phyloP scores from a whole-genome alignment of 768 basidiomycete species.

The Boletales sp. region DNA sequence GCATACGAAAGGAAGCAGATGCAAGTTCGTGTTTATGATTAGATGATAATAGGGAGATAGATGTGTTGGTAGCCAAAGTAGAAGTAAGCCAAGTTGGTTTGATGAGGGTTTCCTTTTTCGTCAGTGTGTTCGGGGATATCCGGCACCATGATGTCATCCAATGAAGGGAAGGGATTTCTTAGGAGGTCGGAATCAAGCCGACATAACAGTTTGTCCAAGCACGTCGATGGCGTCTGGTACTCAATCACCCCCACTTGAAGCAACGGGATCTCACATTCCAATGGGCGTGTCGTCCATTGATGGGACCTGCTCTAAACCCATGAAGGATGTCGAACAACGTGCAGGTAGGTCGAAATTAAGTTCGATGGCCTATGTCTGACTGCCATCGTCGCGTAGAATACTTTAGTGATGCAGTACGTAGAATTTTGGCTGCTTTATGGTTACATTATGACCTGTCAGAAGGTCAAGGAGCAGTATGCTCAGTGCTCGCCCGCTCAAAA shows the following conservation, averaged over 20 bases:
- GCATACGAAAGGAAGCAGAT: constrained; percentile 9
- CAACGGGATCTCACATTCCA: constrained; percentile 42
- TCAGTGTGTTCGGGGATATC: constrained; percentile 18
- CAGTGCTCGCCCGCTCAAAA: constrained; percentile 7
- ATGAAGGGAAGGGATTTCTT: neutral
- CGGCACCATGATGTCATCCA: constrained; percentile 26
- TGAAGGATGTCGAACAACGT: constrained; percentile 43
- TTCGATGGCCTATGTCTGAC: neutral
- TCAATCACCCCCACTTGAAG: constrained; percentile 54
- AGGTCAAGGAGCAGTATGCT: constrained; percentile 25
- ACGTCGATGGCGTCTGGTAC: constrained; percentile 36
- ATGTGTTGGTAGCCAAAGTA: neutral
- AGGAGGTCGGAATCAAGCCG: no score
- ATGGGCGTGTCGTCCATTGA: constrained; percentile 48
- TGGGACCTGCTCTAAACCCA: constrained; percentile 31
- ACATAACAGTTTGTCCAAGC: neutral
- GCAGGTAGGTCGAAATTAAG: constrained; percentile 32
- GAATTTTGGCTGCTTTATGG: neutral
- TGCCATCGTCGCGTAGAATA: constrained; percentile 15
- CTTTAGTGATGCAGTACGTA: constrained; percentile 28
- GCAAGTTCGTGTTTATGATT: neutral
- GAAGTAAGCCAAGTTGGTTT: no score
- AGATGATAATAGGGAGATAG: neutral
- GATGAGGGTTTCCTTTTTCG: constrained; percentile 1
- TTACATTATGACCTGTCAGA: neutral